phyloP scores from a whole-genome alignment of 768 basidiomycete genomes.

The Rhodotorula kratochvilovae region DNA sequence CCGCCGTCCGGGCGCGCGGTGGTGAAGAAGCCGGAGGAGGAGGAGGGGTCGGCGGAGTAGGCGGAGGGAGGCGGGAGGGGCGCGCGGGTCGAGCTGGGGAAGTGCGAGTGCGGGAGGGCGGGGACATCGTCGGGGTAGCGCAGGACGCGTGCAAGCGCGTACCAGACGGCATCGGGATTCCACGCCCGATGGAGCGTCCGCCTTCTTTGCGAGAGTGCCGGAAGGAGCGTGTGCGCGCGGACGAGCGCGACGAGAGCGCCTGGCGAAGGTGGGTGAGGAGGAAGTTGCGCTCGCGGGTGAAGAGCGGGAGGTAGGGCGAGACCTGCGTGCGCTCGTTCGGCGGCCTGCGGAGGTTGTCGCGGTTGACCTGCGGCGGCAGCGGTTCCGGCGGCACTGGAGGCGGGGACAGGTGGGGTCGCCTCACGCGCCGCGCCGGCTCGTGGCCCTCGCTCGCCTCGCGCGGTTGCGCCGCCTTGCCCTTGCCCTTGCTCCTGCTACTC shows the following conservation, averaged over 20 bases:
- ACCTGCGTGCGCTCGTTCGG: constrained; percentile 7
- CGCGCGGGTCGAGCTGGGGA: constrained; percentile 9
- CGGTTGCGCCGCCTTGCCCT: not conserved
- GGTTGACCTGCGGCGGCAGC: not conserved
- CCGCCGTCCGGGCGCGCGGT: not conserved
- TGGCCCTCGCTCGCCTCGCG: not conserved
- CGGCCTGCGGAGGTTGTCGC: not conserved
- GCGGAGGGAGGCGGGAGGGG: not conserved
- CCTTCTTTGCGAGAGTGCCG: not conserved
- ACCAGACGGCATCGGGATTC: constrained; percentile 1
- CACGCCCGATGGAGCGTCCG: not conserved
- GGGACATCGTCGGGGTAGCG: constrained; percentile 14
- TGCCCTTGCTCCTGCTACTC: not conserved
- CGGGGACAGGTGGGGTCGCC: no score
- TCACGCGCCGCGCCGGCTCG: no score
- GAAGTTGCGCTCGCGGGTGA: constrained; percentile 26
- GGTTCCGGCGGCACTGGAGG: not conserved
- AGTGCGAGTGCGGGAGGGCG: not conserved
- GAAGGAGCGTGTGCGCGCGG: not conserved
- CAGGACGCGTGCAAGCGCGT: constrained; percentile 9
- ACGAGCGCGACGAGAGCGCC: not conserved
- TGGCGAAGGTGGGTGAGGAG: constrained; percentile 17
- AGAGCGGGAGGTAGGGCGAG: constrained; percentile 30
- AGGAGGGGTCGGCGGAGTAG: not conserved
- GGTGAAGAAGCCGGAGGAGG: constrained; percentile 14